Conservation (phyloP, 1,284 basidiomycete genomes). For the Puccinia horiana region DNA sequence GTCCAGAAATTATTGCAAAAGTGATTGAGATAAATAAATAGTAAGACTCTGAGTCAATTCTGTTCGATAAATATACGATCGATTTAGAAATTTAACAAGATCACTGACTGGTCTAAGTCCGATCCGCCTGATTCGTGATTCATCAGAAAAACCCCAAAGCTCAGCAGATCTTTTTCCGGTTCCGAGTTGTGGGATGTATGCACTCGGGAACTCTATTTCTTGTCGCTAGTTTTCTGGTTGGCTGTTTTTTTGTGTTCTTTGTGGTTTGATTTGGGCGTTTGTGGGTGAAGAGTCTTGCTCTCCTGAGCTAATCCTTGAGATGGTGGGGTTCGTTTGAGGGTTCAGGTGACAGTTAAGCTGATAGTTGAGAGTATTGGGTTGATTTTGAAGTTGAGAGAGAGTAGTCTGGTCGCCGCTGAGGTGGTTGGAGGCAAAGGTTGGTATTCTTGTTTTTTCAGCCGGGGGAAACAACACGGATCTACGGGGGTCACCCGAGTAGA, state of each 20-base stretch:
- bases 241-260: not conserved
- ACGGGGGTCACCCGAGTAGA: too few relatives aligned
- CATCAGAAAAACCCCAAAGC: constrained; percentile 15
- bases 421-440: too few relatives aligned
- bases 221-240: not conserved
- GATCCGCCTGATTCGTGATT: constrained; percentile 43
- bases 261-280: not conserved
- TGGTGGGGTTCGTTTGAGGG: not conserved
- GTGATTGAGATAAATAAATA: not conserved
- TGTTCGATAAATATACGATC: not conserved
- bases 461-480: too few relatives aligned
- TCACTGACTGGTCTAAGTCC: constrained; percentile 47
- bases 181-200: not conserved
- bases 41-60: not conserved
- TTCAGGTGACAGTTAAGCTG: too few relatives aligned
- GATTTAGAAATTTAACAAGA: not conserved
- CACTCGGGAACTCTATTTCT: not conserved
- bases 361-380: too few relatives aligned
- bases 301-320: not conserved
- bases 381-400: too few relatives aligned
- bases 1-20: not conserved
- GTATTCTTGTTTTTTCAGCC: too few relatives aligned
- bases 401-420: too few relatives aligned
- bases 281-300: not conserved
- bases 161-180: not conserved